phyloP scores from a whole-genome alignment of 1,284 basidiomycete species.

The Trametes pubescens region DNA sequence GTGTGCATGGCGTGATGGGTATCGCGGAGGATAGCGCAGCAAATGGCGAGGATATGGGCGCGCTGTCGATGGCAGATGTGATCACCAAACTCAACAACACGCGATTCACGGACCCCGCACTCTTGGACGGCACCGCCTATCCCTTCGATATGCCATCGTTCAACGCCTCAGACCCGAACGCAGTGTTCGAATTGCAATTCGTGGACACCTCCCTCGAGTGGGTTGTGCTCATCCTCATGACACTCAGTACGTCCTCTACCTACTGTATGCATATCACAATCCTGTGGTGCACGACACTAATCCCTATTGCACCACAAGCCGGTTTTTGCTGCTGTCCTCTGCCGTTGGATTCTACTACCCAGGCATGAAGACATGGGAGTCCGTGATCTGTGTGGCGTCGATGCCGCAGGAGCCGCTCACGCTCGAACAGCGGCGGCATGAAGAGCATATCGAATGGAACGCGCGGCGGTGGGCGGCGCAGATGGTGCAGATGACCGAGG shows the following conservation, averaged over 20 bases:
- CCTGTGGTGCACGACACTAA: slow-evolving; percentile 1
- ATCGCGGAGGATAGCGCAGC: slow-evolving; percentile 25
- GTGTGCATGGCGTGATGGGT: slow-evolving; percentile 32
- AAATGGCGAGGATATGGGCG: neutral
- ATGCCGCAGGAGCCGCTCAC: slow-evolving; percentile 44
- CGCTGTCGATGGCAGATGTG: slow-evolving; percentile 16
- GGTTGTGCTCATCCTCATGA: slow-evolving; percentile 93
- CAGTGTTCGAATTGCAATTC: slow-evolving; percentile 30
- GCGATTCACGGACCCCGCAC: slow-evolving; percentile 3
- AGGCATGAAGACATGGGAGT: slow-evolving; percentile 85
- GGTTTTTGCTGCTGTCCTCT: slow-evolving; percentile 88
- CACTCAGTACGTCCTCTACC: slow-evolving; percentile 78
- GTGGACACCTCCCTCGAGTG: slow-evolving; percentile 69
- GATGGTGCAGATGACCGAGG: slow-evolving; percentile 34
- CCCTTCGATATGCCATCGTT: slow-evolving; percentile 1
- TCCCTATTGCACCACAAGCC: slow-evolving; percentile 56
- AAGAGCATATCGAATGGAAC: slow-evolving; percentile 45
- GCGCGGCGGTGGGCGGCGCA: slow-evolving; percentile 23
- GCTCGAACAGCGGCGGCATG: slow-evolving; percentile 55
- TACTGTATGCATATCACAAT: slow-evolving; percentile 39
- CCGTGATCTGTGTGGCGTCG: slow-evolving; percentile 60
- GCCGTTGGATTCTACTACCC: slow-evolving; percentile 84
- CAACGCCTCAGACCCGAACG: slow-evolving; percentile 30
- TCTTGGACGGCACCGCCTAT: slow-evolving; percentile 3
- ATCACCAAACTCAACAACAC: slow-evolving; percentile 18